Conservation (phyloP, 2,329 filamentous ascomycete species). For the Raffaelea deltoideospora region DNA sequence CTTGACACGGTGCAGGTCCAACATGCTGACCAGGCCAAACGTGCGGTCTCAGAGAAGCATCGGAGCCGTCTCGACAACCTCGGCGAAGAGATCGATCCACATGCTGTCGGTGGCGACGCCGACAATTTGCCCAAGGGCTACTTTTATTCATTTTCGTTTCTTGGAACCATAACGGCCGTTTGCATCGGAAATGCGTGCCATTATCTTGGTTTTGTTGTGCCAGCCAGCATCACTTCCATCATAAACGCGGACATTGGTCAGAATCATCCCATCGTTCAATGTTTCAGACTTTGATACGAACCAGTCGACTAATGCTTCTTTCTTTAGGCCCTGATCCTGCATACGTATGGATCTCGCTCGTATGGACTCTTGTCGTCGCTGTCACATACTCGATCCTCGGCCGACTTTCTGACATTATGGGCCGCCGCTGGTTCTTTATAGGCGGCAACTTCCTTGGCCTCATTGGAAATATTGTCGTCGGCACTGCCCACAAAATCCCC, state of each 20-base stretch:
- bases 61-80: conserved; percentile 25
- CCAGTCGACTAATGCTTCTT: no score
- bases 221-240: conserved; percentile 19
- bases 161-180: conserved; percentile 23
- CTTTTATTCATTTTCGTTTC: conserved; percentile 22
- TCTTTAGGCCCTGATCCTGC: no score
- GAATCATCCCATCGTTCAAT: no score
- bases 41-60: no score
- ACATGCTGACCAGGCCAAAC: no score
- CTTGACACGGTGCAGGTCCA: no score
- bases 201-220: conserved; percentile 20
- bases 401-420: conserved; percentile 26
- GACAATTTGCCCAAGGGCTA: conserved; percentile 25
- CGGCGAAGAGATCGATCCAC: conserved; percentile 24
- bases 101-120: conserved; percentile 25
- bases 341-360: conserved; percentile 20
- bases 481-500: conserved; percentile 17
- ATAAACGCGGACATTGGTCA: conserved; percentile 18
- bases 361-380: conserved; percentile 23
- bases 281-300: no score
- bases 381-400: conserved; percentile 25
- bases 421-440: conserved; percentile 25
- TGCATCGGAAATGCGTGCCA: conserved; percentile 18
- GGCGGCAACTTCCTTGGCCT: conserved; percentile 17
- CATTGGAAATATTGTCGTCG: conserved; percentile 23